Evolutionary conservation across 1,284 basidiomycete genomes (phyloP).

Genomic region (Rhodotorula sp.): DNA sequence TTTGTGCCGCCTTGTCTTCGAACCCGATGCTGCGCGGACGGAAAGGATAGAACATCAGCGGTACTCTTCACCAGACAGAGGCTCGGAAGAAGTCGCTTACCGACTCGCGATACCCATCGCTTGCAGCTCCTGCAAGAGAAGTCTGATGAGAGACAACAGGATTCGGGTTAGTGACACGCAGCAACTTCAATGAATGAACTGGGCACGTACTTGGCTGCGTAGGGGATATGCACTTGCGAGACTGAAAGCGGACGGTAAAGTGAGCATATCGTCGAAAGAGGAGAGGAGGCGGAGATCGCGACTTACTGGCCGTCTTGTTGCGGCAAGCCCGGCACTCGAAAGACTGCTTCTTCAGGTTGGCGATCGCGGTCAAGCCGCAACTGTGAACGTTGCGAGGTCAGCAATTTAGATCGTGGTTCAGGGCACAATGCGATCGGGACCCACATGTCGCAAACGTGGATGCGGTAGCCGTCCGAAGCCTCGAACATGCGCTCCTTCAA

Average conservation of each 20-base stretch:
- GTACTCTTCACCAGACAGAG: not conserved
- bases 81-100: not conserved
- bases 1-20: slow-evolving; percentile 21
- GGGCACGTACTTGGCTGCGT: slow-evolving; percentile 21
- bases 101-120: slow-evolving; percentile 49
- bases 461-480: slow-evolving; percentile 71
- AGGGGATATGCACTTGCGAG: slow-evolving; percentile 29
- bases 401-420: not conserved
- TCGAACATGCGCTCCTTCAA: slow-evolving; percentile 77
- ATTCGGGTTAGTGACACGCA: no score
- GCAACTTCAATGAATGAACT: not conserved
- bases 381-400: slow-evolving; percentile 51
- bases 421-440: slow-evolving; percentile 48
- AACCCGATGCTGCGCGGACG: slow-evolving; percentile 21
- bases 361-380: slow-evolving; percentile 90
- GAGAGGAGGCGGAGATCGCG: not conserved
- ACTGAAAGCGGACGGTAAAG: not conserved
- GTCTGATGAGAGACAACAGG: slow-evolving; percentile 15
- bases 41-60: not conserved
- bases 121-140: slow-evolving; percentile 84
- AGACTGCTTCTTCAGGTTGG: slow-evolving; percentile 67
- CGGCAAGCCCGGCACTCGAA: slow-evolving; percentile 80
- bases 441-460: slow-evolving; percentile 94
- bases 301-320: slow-evolving; percentile 68
- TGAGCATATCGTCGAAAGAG: not conserved